A percentile compares a stretch with the other conserved stretches of the same genome.
Evolutionary conservation across 352 stramenopile genomes (phyloP).

Genomic region (Globisporangium paroecandrum): DNA sequence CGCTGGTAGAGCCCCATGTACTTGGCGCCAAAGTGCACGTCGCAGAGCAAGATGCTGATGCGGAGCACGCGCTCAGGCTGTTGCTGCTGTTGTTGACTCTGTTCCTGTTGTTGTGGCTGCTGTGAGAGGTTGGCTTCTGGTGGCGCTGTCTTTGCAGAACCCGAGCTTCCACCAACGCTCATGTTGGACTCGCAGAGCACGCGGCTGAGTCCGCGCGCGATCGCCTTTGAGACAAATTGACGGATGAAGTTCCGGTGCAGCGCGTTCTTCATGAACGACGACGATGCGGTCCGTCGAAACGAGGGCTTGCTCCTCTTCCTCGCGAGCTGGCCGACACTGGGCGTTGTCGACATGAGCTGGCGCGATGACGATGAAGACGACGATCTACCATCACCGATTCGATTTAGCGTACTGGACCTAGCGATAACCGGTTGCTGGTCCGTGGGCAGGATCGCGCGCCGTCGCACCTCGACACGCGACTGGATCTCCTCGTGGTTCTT

Average conservation of each 20-base stretch:
- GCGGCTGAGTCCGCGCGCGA: slow-evolving; percentile 28
- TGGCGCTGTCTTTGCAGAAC: neutral
- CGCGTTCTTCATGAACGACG: slow-evolving; percentile 16
- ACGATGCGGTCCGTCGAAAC: neutral
- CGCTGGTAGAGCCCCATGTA: slow-evolving; percentile 39
- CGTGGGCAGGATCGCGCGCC: slow-evolving; percentile 2
- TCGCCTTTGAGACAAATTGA: slow-evolving; percentile 28
- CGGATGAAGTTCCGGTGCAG: slow-evolving; percentile 26
- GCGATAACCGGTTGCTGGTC: neutral
- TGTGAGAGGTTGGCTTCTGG: slow-evolving; percentile 1
- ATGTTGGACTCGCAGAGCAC: slow-evolving; percentile 41
- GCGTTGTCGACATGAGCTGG: neutral
- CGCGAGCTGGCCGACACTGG: neutral
- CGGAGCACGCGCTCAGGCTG: slow-evolving; percentile 19
- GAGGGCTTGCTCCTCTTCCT: slow-evolving; percentile 2
- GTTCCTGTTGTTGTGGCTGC: neutral
- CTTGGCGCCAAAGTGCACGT: slow-evolving; percentile 37
- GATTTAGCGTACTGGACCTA: neutral
- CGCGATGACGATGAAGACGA: neutral
- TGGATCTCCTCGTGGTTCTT: slow-evolving; percentile 10
- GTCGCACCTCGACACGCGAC: slow-evolving; percentile 8
- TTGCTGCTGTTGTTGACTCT: slow-evolving; percentile 3
- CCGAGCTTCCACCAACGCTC: neutral
- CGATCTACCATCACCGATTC: no score
- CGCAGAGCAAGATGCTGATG: slow-evolving; percentile 35